Evolutionary conservation across 306 rosid genomes (phyloP).

Genomic region (Vachellia pachyceras): DNA sequence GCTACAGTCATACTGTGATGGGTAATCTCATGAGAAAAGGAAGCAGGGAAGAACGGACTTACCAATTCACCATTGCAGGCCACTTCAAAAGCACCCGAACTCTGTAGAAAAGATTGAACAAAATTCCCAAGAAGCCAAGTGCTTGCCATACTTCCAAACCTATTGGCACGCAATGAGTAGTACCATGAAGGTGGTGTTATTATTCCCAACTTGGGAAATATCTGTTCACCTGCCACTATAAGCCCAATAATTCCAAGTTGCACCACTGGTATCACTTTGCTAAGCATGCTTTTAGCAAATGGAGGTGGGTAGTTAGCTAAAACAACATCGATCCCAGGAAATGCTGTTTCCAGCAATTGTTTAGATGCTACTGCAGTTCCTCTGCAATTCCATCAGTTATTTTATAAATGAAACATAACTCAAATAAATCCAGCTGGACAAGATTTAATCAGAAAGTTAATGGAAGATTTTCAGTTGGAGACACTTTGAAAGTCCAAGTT

Average conservation of each 20-base stretch:
- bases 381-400: conserved; percentile 42
- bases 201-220: conserved; percentile 68
- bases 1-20: conserved; percentile 1
- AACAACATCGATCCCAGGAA: conserved; percentile 65
- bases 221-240: conserved; percentile 71
- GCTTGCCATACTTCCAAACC: conserved; percentile 71
- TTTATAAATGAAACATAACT: not conserved
- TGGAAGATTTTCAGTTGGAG: not conserved
- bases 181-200: conserved; percentile 71
- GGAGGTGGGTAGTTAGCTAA: conserved; percentile 75
- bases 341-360: conserved; percentile 63
- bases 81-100: conserved; percentile 89
- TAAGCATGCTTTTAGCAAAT: conserved; percentile 63
- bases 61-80: conserved; percentile 81
- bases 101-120: conserved; percentile 74
- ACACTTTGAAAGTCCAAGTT: not conserved
- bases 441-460: not conserved
- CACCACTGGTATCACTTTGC: conserved; percentile 69
- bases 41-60: conserved; percentile 33
- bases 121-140: conserved; percentile 81
- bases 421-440: conserved; percentile 7
- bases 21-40: not conserved
- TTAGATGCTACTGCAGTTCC: conserved; percentile 65
- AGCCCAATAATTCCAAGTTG: conserved; percentile 65
- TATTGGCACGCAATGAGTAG: conserved; percentile 70